A percentile compares a stretch with the other conserved stretches of the same genome.
These are phyloP conservation scores for Penicillium silybi DNA, from an alignment of 495 filamentous ascomycete genomes.

Conservation along the genomic window DNA sequence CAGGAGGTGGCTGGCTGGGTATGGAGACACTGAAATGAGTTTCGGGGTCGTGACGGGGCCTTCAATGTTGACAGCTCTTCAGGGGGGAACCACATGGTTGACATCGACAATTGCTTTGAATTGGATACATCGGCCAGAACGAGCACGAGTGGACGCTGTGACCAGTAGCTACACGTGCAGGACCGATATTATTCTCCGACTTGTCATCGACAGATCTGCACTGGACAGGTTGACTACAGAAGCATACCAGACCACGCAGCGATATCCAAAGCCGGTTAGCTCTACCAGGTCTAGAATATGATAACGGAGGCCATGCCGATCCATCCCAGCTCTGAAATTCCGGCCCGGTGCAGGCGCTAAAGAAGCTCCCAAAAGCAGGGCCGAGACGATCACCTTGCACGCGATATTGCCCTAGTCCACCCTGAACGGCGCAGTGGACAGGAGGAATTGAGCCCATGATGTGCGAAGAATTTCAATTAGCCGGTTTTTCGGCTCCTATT, in stretches of 20 bases:
- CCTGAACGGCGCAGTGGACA: background rate
- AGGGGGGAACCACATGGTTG: conserved; percentile 1
- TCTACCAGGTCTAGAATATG: background rate
- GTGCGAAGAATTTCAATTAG: conserved; percentile 12
- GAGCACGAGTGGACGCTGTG: background rate
- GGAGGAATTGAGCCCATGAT: conserved; percentile 4
- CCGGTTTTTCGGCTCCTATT: background rate
- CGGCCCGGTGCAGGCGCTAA: background rate
- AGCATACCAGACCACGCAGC: background rate
- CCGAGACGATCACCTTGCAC: conserved; percentile 3
- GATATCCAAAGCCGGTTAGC: background rate
- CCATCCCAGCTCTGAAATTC: background rate
- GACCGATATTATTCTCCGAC: background rate
- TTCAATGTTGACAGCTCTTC: conserved; percentile 14
- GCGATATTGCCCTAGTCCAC: conserved; percentile 3
- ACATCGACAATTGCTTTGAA: background rate
- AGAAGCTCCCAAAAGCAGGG: background rate
- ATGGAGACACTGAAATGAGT: background rate
- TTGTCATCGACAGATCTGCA: background rate
- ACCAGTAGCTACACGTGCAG: background rate
- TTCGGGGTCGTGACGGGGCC: background rate
- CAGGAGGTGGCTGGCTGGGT: background rate
- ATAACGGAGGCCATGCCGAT: background rate
- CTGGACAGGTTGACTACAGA: background rate
- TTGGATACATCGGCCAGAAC: background rate